A percentile compares a stretch with the other conserved stretches of the same genome.
Evolutionary conservation across 2,329 filamentous ascomycete genomes (phyloP).

Genomic region (Exophiala xenobiotica): DNA sequence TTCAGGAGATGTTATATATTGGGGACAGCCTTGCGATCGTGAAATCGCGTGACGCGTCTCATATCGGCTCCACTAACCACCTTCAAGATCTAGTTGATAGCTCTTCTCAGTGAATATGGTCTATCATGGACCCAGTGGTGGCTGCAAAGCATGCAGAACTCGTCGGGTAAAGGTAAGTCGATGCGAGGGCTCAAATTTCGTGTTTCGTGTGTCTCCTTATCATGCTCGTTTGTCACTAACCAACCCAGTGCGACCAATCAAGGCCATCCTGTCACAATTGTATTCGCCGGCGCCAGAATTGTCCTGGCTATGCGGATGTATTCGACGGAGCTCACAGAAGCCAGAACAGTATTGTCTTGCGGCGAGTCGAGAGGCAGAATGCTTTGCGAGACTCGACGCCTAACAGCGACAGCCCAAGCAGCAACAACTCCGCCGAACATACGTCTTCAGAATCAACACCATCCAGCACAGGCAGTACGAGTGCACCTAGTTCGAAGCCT

Average conservation of each 20-base stretch:
- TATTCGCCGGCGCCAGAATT: slow-evolving; percentile 19
- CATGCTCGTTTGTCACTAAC: too few species aligned
- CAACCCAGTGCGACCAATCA: slow-evolving; percentile 30
- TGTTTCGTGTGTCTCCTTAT: not conserved
- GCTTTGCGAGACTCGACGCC: not conserved
- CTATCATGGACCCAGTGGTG: slow-evolving; percentile 29
- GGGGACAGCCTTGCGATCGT: slow-evolving; percentile 1
- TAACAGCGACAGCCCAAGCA: slow-evolving; percentile 8
- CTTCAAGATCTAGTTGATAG: too few species aligned
- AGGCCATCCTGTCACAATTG: slow-evolving; percentile 32
- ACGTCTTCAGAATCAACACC: slow-evolving; percentile 5
- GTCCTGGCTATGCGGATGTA: slow-evolving; percentile 29
- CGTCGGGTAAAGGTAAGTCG: slow-evolving; percentile 29
- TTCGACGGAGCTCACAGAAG: slow-evolving; percentile 30
- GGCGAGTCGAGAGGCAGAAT: slow-evolving; percentile 17
- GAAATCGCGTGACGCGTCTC: too few species aligned
- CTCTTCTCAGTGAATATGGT: too few species aligned
- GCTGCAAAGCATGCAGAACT: slow-evolving; percentile 30
- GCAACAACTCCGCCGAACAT: slow-evolving; percentile 1
- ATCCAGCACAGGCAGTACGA: not conserved
- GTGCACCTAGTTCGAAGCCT: not conserved
- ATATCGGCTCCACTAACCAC: too few species aligned
- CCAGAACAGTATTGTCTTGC: slow-evolving; percentile 27
- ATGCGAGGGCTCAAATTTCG: not conserved
- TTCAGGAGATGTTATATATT: slow-evolving; percentile 9